These are phyloP conservation scores for Linaria vulgaris DNA, from an alignment of 257 asterid genomes.

Conservation along the genomic window DNA sequence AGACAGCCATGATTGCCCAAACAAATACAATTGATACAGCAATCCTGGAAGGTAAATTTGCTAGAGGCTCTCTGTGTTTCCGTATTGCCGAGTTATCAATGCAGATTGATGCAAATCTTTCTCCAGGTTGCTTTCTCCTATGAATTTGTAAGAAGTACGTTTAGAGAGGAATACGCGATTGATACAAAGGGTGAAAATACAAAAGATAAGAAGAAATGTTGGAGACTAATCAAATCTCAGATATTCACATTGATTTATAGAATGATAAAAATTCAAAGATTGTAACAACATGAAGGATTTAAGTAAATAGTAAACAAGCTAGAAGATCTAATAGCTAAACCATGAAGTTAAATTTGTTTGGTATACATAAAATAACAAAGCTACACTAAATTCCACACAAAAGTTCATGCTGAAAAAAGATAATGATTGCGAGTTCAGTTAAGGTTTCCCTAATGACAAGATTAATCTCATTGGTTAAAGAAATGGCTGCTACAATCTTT, in stretches of 20 bases:
- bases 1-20: slow-evolving; percentile 34
- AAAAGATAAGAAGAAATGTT: background rate
- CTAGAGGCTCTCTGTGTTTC: slow-evolving; percentile 32
- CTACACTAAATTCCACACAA: too few species aligned
- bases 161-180: background rate
- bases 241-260: background rate
- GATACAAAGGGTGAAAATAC: background rate
- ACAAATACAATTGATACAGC: slow-evolving; percentile 43
- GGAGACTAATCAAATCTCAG: background rate
- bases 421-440: background rate
- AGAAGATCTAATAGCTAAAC: background rate
- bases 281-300: background rate
- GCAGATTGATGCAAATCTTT: slow-evolving; percentile 78
- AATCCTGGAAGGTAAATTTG: slow-evolving; percentile 33
- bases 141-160: slow-evolving; percentile 21
- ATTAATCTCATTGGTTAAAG: background rate
- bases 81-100: slow-evolving; percentile 37
- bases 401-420: background rate
- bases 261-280: background rate
- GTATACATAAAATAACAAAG: background rate
- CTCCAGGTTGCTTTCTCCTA: slow-evolving; percentile 63
- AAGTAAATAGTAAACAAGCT: background rate
- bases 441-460: background rate
- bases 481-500: too few species aligned
- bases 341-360: slow-evolving; percentile 15